Percentiles rank a stretch among this genome's conserved stretches.
These are phyloP conservation scores for Zelopaecilomyces penicillatus DNA, from an alignment of 2,329 filamentous ascomycete genomes.

Conservation along the genomic window DNA sequence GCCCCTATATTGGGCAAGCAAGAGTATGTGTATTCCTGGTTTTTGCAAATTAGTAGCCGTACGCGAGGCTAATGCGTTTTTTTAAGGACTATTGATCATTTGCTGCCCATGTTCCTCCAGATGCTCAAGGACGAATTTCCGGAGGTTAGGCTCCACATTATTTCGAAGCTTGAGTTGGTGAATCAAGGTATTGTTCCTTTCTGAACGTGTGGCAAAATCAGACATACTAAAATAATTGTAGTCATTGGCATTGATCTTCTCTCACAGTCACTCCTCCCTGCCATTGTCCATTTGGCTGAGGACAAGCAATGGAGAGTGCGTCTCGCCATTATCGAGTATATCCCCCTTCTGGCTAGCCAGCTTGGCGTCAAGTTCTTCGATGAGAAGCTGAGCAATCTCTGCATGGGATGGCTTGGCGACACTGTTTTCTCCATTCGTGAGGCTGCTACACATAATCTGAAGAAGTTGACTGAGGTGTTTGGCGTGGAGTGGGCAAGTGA, in stretches of 20 bases:
- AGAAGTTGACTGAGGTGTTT: conserved; percentile 98
- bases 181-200: conserved; percentile 66
- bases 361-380: conserved; percentile 97
- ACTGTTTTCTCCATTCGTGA: conserved; percentile 98
- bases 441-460: conserved; percentile 92
- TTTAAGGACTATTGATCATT: conserved; percentile 83
- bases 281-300: conserved; percentile 93
- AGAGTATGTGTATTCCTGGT: conserved; percentile 54
- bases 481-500: conserved; percentile 96
- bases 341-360: conserved; percentile 89
- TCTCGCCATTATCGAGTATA: conserved; percentile 98
- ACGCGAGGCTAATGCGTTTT: background rate
- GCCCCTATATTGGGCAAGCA: conserved; percentile 97
- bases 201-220: background rate
- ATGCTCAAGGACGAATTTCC: conserved; percentile 99
- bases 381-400: conserved; percentile 88
- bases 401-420: conserved; percentile 98
- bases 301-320: conserved; percentile 99
- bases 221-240: conserved; percentile 26
- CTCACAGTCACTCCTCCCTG: conserved; percentile 90
- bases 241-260: conserved; percentile 97
- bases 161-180: conserved; percentile 97
- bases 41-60: too few species aligned
- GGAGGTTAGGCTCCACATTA: conserved; percentile 95
- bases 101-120: conserved; percentile 96